Evolutionary conservation across 2,329 filamentous ascomycete species (phyloP), one percentile per base, ranked within the genome.

Genomic region (Elsinoe fawcettii): DNA sequence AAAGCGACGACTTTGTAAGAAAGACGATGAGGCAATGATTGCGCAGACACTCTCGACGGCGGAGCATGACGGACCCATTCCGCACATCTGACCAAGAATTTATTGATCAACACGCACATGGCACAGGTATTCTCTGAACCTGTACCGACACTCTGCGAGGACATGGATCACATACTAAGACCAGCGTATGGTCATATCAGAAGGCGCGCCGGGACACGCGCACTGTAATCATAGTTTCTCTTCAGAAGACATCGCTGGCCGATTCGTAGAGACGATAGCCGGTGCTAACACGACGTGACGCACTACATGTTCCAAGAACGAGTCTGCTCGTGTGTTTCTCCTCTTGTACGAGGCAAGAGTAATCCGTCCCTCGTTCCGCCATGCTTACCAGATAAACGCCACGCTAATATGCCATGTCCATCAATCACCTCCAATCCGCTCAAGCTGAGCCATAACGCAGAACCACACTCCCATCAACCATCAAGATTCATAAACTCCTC

Each of bases 401-500:
- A 37, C 34, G 34, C 34, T 37, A 37, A 37, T 37, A 37, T 37
- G 25, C 18, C 30, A 37, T 23, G 18, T 36, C 30, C 16, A 6
- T 12, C n/a, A n/a, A 16, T n/a, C 30, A 37, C 47, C 30, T n/a
- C 30, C n/a, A 25, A 2, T 14, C 6, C 25, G n/a, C 4, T 18
- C 12, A 14, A 3, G 3, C 25, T 14, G 27, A 3, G 16, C 7
- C 34, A 22, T 47, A 56, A 16, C 5, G 30, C 6, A 6, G 30
- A 32, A 32, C 6, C n/a, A 32, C 6, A 32, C 30, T 32, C 12
- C 12, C 6, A 32, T 37, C 34, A 37, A 4, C 67, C 67, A 54
- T 74, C 72, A 11, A 74, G 64, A 56, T 75, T 70, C 71, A 75
- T 71, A 22, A 74, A 74, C 18, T 75, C 73, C 47, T 74, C 72